A percentile compares a stretch with the other conserved stretches of the same genome.
These are phyloP conservation scores for Hypoxylon perforatum DNA, from an alignment of 495 filamentous ascomycete species.

Conservation along the genomic window DNA sequence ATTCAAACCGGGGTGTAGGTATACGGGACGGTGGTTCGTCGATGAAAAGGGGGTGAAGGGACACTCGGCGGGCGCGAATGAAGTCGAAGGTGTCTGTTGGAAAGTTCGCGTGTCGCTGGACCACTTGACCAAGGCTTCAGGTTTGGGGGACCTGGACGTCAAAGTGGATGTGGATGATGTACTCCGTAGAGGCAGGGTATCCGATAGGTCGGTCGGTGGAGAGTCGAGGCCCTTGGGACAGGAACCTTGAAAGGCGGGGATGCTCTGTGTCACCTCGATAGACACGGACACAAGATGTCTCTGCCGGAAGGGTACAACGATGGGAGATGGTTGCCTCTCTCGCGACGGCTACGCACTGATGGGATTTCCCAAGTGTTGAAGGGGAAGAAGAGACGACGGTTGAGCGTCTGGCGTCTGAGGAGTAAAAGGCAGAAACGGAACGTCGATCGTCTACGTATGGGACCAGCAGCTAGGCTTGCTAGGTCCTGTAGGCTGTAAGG, in stretches of 20 bases:
- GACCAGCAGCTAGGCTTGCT: not conserved
- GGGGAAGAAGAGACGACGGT: conserved; percentile 4
- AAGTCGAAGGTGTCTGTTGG: conserved; percentile 35
- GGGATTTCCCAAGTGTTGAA: conserved; percentile 23
- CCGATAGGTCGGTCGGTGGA: conserved; percentile 51
- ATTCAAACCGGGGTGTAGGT: conserved; percentile 30
- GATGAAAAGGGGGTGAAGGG: conserved; percentile 32
- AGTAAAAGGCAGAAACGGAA: conserved; percentile 3
- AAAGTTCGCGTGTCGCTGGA: conserved; percentile 42
- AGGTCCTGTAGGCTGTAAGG: conserved; percentile 12
- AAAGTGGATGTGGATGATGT: conserved; percentile 50
- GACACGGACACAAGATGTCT: conserved; percentile 28
- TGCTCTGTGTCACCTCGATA: conserved; percentile 48
- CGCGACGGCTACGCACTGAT: not conserved
- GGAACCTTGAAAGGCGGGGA: conserved; percentile 50
- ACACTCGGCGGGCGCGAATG: conserved; percentile 35
- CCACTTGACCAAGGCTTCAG: conserved; percentile 26
- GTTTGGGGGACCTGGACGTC: conserved; percentile 40
- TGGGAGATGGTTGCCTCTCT: not conserved
- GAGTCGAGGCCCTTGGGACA: conserved; percentile 40
- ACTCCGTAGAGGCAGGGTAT: conserved; percentile 47
- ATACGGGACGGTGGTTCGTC: conserved; percentile 24
- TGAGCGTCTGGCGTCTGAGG: not conserved
- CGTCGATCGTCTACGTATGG: conserved; percentile 6
- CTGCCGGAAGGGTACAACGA: conserved; percentile 14